Conservation (phyloP, 2,329 filamentous ascomycete genomes). For the Hypoxylon sp. region DNA sequence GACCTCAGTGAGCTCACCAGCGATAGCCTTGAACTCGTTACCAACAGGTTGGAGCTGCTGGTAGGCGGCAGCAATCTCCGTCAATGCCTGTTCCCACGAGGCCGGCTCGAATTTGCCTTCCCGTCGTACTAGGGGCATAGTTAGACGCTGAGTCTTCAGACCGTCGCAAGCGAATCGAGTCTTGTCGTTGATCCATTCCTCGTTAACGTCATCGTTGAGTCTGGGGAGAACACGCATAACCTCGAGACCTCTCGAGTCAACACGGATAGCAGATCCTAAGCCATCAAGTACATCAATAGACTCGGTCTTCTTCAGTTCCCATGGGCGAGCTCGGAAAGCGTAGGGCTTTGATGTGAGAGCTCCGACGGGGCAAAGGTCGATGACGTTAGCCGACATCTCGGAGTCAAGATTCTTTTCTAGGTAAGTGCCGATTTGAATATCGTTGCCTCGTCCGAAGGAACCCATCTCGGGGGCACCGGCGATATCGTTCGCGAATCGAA, state of each 20-base stretch:
- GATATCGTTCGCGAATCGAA: conserved; percentile 97
- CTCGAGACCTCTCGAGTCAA: conserved; percentile 93
- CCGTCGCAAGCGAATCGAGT: conserved; percentile 96
- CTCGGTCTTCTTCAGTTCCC: conserved; percentile 97
- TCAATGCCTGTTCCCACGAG: conserved; percentile 95
- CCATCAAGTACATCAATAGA: conserved; percentile 95
- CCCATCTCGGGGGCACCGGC: conserved; percentile 96
- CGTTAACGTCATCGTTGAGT: conserved; percentile 97
- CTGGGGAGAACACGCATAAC: conserved; percentile 95
- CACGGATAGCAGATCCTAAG: conserved; percentile 92
- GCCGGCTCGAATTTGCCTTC: conserved; percentile 93
- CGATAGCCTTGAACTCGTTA: conserved; percentile 96
- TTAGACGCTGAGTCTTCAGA: conserved; percentile 94
- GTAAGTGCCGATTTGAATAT: conserved; percentile 98
- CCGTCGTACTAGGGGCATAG: conserved; percentile 88
- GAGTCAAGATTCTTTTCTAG: conserved; percentile 94
- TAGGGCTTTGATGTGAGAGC: conserved; percentile 98
- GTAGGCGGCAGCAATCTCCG: conserved; percentile 86
- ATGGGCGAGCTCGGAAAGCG: conserved; percentile 95
- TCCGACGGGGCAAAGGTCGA: conserved; percentile 97
- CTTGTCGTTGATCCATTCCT: conserved; percentile 99
- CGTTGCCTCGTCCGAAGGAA: conserved; percentile 94
- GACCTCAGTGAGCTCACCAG: conserved; percentile 90
- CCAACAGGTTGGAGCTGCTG: conserved; percentile 84
- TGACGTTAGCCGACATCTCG: conserved; percentile 96